Evolutionary conservation across 1,139 yeast species (phyloP), one percentile per base, ranked within the genome.

Genomic region (Hansenula lynferdii): DNA sequence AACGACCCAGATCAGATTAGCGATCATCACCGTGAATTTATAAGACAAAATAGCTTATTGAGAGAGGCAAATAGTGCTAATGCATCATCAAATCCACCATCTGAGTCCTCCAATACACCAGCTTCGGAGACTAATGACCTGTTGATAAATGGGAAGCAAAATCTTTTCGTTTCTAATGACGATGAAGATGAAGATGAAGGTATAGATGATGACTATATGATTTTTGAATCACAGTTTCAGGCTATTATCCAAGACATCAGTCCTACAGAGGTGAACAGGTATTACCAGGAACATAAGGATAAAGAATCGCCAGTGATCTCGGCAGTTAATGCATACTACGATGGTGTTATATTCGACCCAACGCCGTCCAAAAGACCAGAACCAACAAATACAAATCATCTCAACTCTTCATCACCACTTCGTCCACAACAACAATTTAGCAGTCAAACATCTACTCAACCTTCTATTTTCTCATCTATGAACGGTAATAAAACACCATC

Each of bases 181-280:
- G 44, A 42, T 3, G 45, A 40, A 5, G 49, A 41, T 5, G 45
- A 39, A 3, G 46, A 35, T 1, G 40, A 17, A 5, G 31, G 14
- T 8, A 41, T 32, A 7, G 39, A 45, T 18, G 44, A 46, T 15
- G 41, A 29, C 0, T 53, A 36, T 25, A 25, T 40, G 1, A 35
- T 52, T 5, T 53, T 52, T 28, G 56, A 53, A 36, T 51, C 56
- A 2, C 49, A 50, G 24, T 38, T 53, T 9, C 45, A 41, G 21
- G 55, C 52, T 8, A 50, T 53, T 18, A 42, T 53, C 6, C 54
- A 56, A 9, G 46, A 38, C 9, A 51, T 52, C 1, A 30, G 46
- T 14, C 42, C 47, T 2, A 6, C 36, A 1, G 34, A 34, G 6
- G 31, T 43, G 4, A 34, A 38, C 10, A 27, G 23, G 10, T 38